Percentiles rank a stretch among this genome's conserved stretches.
Conservation (phyloP, 2,329 filamentous ascomycete species). For the Aspergillus sojae region DNA sequence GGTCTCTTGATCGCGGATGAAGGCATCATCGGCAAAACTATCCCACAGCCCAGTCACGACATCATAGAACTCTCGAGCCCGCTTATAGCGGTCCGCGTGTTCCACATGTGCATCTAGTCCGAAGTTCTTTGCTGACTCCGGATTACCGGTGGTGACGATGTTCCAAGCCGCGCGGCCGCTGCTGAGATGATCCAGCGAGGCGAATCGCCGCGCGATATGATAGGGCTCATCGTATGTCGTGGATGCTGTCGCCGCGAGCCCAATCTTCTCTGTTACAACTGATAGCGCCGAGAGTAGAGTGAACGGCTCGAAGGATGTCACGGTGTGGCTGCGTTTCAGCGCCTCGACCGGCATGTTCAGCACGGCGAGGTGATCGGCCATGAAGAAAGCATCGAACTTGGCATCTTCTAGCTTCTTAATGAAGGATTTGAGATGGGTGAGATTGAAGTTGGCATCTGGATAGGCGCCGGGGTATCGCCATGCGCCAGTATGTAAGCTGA, state of each 20-base stretch:
- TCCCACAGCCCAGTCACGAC: slow-evolving; percentile 59
- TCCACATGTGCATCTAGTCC: slow-evolving; percentile 54
- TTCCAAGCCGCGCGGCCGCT: slow-evolving; percentile 57
- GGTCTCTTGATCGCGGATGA: slow-evolving; percentile 51
- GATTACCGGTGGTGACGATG: slow-evolving; percentile 57
- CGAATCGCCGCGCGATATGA: slow-evolving; percentile 56
- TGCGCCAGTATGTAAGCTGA: slow-evolving; percentile 58
- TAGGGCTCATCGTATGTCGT: slow-evolving; percentile 58
- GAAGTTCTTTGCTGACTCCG: slow-evolving; percentile 57
- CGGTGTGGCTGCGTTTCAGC: slow-evolving; percentile 60
- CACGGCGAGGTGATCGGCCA: slow-evolving; percentile 59
- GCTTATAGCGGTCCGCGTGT: slow-evolving; percentile 54
- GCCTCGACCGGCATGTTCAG: slow-evolving; percentile 61
- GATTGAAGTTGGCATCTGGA: slow-evolving; percentile 62
- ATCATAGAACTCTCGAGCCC: slow-evolving; percentile 57
- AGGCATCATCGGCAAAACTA: slow-evolving; percentile 59
- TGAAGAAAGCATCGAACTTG: slow-evolving; percentile 61
- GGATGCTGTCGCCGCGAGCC: slow-evolving; percentile 55
- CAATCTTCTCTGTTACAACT: slow-evolving; percentile 53
- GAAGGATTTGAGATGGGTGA: slow-evolving; percentile 56
- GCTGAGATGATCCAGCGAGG: slow-evolving; percentile 55
- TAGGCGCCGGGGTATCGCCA: slow-evolving; percentile 60
- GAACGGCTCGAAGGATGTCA: slow-evolving; percentile 61
- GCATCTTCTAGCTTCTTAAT: slow-evolving; percentile 57
- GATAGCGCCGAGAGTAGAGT: slow-evolving; percentile 56